These are phyloP conservation scores for Paramyrothecium sp. DNA, from an alignment of 2,329 filamentous ascomycete species.

Conservation along the genomic window DNA sequence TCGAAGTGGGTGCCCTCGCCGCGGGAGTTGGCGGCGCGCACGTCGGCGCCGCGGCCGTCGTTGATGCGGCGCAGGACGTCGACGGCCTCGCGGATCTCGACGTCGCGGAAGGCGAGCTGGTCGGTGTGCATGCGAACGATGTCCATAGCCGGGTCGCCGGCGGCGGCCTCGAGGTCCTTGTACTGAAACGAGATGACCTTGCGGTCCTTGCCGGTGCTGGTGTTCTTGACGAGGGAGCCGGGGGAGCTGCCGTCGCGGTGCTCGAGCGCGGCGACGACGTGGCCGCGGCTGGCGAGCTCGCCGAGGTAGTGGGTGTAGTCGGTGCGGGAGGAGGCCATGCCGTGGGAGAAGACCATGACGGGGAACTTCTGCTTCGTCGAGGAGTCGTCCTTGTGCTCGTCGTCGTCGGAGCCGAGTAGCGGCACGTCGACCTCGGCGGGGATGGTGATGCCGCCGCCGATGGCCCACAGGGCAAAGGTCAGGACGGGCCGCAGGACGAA, in stretches of 20 bases:
- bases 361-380: constrained; percentile 27
- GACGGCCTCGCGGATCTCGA: constrained; percentile 46
- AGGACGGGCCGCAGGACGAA: constrained; percentile 41
- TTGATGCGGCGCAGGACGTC: constrained; percentile 39
- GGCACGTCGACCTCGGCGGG: constrained; percentile 47
- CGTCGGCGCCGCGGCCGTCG: constrained; percentile 30
- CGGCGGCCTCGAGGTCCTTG: constrained; percentile 22
- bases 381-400: constrained; percentile 9
- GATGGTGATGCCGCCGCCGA: constrained; percentile 44
- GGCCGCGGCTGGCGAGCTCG: constrained; percentile 47
- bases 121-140: constrained; percentile 37
- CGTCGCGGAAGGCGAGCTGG: constrained; percentile 49
- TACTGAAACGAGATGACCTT: constrained; percentile 32
- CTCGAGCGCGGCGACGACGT: constrained; percentile 48
- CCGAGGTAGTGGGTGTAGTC: constrained; percentile 52
- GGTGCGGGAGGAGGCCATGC: constrained; percentile 47
- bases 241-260: constrained; percentile 52
- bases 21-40: constrained; percentile 41
- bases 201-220: constrained; percentile 22
- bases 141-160: constrained; percentile 23
- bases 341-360: constrained; percentile 51
- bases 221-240: constrained; percentile 36
- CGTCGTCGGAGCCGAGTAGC: constrained; percentile 23
- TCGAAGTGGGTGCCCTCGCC: constrained; percentile 44
- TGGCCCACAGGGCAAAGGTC: constrained; percentile 36